These are phyloP conservation scores for Pleurotus ostreatus DNA, from an alignment of 768 basidiomycete genomes.

Conservation along the genomic window DNA sequence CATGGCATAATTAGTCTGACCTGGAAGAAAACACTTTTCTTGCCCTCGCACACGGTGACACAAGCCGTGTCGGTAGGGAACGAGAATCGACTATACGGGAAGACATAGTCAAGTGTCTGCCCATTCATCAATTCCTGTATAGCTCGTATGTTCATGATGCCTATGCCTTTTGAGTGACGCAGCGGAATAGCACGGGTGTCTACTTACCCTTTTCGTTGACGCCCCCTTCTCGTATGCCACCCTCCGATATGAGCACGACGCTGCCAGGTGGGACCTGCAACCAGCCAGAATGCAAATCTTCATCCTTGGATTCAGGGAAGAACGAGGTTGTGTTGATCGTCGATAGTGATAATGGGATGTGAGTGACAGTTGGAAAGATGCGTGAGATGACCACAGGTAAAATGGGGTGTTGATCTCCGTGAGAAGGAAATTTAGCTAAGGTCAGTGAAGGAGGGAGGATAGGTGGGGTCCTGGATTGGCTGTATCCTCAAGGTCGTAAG, in stretches of 20 bases:
- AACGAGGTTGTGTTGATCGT: constrained; percentile 56
- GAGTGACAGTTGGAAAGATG: constrained; percentile 53
- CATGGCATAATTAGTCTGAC: constrained; percentile 25
- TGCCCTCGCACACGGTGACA: constrained; percentile 58
- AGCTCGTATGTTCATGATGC: constrained; percentile 58
- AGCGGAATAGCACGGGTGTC: background rate
- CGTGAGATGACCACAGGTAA: constrained; percentile 52
- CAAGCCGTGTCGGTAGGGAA: constrained; percentile 76
- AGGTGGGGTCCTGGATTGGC: constrained; percentile 63
- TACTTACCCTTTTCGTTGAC: constrained; percentile 51
- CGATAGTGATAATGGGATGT: constrained; percentile 59
- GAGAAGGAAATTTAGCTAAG: constrained; percentile 57
- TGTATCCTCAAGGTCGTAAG: constrained; percentile 21
- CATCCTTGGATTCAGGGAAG: constrained; percentile 65
- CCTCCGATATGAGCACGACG: constrained; percentile 60
- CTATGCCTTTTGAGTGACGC: constrained; percentile 25
- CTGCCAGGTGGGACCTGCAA: constrained; percentile 69
- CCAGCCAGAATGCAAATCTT: constrained; percentile 66
- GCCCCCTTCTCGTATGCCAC: constrained; percentile 63
- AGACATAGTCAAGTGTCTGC: constrained; percentile 70
- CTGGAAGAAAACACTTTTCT: constrained; percentile 70
- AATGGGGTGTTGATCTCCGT: constrained; percentile 35
- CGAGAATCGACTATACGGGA: constrained; percentile 69
- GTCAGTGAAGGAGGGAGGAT: constrained; percentile 67
- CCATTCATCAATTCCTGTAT: constrained; percentile 58